Conservation (phyloP, 2,329 filamentous ascomycete species). For the Cytospora chrysosperma region DNA sequence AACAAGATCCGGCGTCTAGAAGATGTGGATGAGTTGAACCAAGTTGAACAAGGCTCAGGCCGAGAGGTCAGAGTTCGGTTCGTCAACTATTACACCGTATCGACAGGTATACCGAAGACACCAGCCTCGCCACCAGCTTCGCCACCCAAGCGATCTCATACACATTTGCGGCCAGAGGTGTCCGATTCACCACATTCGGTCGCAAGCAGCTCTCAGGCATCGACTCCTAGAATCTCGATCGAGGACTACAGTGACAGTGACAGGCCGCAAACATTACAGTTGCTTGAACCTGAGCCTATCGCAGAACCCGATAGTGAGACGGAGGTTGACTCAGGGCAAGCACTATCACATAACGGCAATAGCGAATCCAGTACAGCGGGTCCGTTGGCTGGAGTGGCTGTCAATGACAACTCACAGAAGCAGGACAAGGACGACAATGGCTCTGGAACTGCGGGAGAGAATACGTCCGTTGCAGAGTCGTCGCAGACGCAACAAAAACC, state of each 20-base stretch:
- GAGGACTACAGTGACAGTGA: conserved; percentile 43
- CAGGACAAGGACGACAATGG: conserved; percentile 38
- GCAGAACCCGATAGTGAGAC: conserved; percentile 19
- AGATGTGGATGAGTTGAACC: conserved; percentile 58
- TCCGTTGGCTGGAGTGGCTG: neutral
- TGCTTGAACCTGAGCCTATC: conserved; percentile 26
- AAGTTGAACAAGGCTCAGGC: conserved; percentile 32
- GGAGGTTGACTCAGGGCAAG: neutral
- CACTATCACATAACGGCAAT: neutral
- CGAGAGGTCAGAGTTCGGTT: conserved; percentile 65
- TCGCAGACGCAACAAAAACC: conserved; percentile 8
- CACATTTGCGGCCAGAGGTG: conserved; percentile 26
- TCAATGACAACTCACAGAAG: neutral
- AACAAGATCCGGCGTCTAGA: conserved; percentile 68
- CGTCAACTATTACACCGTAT: conserved; percentile 88
- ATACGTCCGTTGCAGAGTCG: neutral
- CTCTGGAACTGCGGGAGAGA: conserved; percentile 36
- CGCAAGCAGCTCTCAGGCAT: conserved; percentile 21
- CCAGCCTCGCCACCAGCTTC: neutral
- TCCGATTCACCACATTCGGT: conserved; percentile 17
- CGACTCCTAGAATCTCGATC: conserved; percentile 44
- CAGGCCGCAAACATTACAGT: conserved; percentile 24
- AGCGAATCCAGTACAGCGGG: neutral
- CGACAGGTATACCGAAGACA: conserved; percentile 66
- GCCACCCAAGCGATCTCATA: conserved; percentile 13